phyloP scores from a whole-genome alignment of 208 protist species.

The Trypanosoma grayi region DNA sequence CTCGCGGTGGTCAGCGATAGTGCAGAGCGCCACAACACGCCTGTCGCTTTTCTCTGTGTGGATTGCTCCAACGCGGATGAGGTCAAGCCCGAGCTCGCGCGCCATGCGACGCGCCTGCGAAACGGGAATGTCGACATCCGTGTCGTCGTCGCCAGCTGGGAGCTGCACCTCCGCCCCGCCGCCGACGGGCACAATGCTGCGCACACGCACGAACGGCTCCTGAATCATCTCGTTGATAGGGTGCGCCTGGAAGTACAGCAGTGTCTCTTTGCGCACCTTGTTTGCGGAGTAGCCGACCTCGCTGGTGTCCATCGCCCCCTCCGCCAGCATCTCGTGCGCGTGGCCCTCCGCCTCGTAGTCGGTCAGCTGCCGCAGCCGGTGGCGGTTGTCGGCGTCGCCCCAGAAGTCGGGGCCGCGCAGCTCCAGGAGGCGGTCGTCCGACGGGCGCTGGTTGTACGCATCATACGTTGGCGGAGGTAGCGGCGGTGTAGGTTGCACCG shows the following conservation, averaged over 20 bases:
- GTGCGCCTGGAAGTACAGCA: constrained; percentile 83
- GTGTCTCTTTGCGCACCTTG: constrained; percentile 67
- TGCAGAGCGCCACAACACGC: constrained; percentile 74
- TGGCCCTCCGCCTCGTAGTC: constrained; percentile 37
- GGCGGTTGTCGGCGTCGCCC: constrained; percentile 40
- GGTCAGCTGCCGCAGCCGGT: constrained; percentile 41
- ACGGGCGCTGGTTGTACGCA: constrained; percentile 65
- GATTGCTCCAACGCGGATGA: constrained; percentile 75
- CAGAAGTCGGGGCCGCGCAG: constrained; percentile 78
- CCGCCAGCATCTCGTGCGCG: constrained; percentile 47
- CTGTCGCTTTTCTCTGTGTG: constrained; percentile 68
- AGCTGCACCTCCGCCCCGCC: constrained; percentile 5
- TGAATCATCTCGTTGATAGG: constrained; percentile 91
- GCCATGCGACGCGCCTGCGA: constrained; percentile 76
- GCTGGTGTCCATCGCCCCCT: constrained; percentile 77
- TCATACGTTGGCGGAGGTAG: constrained; percentile 39
- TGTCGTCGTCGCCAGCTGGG: constrained; percentile 29
- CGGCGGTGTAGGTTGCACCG: neutral
- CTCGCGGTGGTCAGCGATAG: constrained; percentile 78
- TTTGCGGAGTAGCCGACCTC: constrained; percentile 65
- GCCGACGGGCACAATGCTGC: constrained; percentile 21
- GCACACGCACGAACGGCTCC: constrained; percentile 80
- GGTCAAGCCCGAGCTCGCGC: constrained; percentile 69
- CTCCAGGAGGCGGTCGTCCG: constrained; percentile 39
- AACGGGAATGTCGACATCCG: constrained; percentile 67